Base-by-base conservation (phyloP, 495 filamentous ascomycete species). In the Amphirosellinia nigrospora region DNA sequence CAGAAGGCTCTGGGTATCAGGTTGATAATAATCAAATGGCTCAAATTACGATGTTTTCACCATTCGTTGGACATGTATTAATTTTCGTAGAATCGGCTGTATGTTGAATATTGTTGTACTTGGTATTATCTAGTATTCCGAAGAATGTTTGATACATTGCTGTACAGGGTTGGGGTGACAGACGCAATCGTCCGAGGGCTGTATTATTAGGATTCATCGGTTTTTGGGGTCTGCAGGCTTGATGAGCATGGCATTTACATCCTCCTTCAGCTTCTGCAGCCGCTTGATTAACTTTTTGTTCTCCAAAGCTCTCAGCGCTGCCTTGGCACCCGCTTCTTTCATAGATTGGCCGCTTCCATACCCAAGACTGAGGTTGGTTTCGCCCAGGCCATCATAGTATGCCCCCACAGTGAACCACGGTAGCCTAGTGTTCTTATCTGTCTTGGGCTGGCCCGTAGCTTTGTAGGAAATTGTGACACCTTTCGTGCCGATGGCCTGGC, bases 341-440 rank as follows among this genome's bases (percentile, higher is more conserved):
- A 95, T 96, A 61, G 86, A 91, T 52, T 84, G 75, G 7, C 89
- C 94, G 32, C 83, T 84, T 19, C 93, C 94, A 41, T 82, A 85
- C 0, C 92, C 93, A 9, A 97, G 77, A 75, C 86, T 81, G 73
- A 86, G 80, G 46, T 87, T 83, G 23, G 82, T 80, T 82, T 90
- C 91, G 19, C 93, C 92, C 84, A 89, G 93, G 1, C 93, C 93
- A 8, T 87, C 87, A 23, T 94, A 79, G 77, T 89, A 93, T 1
- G 90, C 87, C 0, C 87, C 92, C n/a, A 96, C 84, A 1, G 80
- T 81, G 72, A 86, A 92, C 65, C 89, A 89, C 6, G 81, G 84
- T 23, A 90, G 81, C 23, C 72, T 71, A 0, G 87, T 86, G 21
- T 87, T 83, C 67, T 81, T 86, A 64, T 89, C 86, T 62, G 86